Conservation (phyloP, 257 asterid genomes). For the Cordia subcordata region DNA sequence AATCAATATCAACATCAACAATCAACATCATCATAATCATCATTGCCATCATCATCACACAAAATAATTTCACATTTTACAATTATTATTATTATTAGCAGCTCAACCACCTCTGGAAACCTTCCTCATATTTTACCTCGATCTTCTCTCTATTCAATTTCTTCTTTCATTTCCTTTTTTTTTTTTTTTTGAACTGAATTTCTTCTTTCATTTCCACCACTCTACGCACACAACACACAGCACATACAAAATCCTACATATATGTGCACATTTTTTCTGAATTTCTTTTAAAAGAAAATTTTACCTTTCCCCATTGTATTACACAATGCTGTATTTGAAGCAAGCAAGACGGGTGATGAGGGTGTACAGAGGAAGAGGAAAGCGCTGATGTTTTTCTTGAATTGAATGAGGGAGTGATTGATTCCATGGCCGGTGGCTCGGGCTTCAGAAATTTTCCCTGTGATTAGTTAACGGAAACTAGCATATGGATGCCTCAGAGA, state of each 20-base stretch:
- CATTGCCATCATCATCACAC: background rate
- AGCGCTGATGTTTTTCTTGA: background rate
- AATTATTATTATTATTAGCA: too few species aligned
- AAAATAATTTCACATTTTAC: background rate
- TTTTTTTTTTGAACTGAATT: too few species aligned
- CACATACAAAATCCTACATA: too few species aligned
- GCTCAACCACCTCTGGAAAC: background rate
- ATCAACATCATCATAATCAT: background rate
- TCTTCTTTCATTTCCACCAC: too few species aligned
- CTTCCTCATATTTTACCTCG: too few species aligned
- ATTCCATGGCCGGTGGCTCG: slow-evolving; percentile 95
- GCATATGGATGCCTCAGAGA: slow-evolving; percentile 37
- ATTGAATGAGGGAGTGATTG: slow-evolving; percentile 73
- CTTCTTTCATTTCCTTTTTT: too few species aligned
- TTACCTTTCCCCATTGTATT: too few species aligned
- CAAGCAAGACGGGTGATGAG: background rate
- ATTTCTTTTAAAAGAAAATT: too few species aligned
- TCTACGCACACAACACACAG: too few species aligned
- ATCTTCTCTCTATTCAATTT: too few species aligned
- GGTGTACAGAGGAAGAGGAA: background rate
- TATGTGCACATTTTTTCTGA: too few species aligned
- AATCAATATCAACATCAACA: too few species aligned
- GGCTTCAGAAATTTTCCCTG: slow-evolving; percentile 16
- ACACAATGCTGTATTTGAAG: background rate
- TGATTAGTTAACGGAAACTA: slow-evolving; percentile 11